Conservation (phyloP, 345 rosid species). For the Tarenaya hassleriana region DNA sequence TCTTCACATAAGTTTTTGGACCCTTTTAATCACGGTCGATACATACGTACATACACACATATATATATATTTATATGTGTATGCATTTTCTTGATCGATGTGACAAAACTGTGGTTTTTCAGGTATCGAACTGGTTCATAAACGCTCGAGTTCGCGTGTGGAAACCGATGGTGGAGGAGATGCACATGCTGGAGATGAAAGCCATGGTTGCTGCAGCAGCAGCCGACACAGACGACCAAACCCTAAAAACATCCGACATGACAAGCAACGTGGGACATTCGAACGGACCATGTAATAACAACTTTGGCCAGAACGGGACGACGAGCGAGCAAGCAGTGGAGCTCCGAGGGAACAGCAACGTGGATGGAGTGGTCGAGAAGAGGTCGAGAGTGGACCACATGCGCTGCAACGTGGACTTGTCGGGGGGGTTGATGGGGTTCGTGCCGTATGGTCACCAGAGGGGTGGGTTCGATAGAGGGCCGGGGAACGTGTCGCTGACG, state of each 20-base stretch:
- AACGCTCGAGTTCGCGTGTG: constrained; percentile 57
- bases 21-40: no score
- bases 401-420: constrained; percentile 23
- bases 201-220: constrained; percentile 14
- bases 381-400: constrained; percentile 32
- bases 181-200: constrained; percentile 49
- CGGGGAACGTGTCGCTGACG: constrained; percentile 47
- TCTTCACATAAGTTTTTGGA: background rate
- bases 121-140: constrained; percentile 71
- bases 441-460: constrained; percentile 29
- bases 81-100: background rate
- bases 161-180: constrained; percentile 70
- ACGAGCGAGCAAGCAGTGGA: constrained; percentile 23
- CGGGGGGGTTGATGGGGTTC: constrained; percentile 29
- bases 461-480: constrained; percentile 33
- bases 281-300: constrained; percentile 2
- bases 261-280: constrained; percentile 19
- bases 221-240: no score
- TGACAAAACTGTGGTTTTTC: background rate
- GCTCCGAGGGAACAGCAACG: constrained; percentile 17
- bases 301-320: constrained; percentile 10
- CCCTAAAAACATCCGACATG: constrained; percentile 21
- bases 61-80: background rate
- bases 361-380: constrained; percentile 32
- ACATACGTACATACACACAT: no score